A percentile compares a stretch with the other conserved stretches of the same genome.
Evolutionary conservation across 2,329 filamentous ascomycete species (phyloP).

Genomic region (Neocatenulostroma microsporum): DNA sequence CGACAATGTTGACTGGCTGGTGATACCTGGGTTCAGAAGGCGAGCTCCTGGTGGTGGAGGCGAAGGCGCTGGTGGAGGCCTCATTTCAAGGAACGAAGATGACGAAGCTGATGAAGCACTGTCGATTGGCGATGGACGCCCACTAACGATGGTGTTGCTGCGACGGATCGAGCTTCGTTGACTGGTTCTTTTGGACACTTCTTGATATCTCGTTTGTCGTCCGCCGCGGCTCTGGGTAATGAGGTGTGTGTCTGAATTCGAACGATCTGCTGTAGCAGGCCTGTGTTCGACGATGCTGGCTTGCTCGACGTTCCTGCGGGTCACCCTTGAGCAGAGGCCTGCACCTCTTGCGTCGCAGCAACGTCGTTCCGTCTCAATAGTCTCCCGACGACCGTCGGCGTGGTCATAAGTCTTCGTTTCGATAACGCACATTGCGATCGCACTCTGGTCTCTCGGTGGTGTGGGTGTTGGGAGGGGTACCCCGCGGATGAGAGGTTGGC

Average conservation of each 20-base stretch:
- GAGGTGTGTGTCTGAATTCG: conserved; percentile 7
- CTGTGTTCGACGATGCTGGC: conserved; percentile 16
- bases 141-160: conserved; percentile 8
- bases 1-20: background rate
- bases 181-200: conserved; percentile 14
- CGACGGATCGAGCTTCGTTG: conserved; percentile 16
- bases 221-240: conserved; percentile 19
- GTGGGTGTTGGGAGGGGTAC: too few species aligned
- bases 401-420: conserved; percentile 23
- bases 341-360: conserved; percentile 17
- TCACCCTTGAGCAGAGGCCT: conserved; percentile 17
- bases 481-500: too few species aligned
- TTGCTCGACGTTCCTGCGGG: conserved; percentile 9
- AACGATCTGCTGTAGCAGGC: conserved; percentile 11
- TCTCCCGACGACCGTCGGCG: conserved; percentile 16
- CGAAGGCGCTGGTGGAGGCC: conserved; percentile 14
- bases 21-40: conserved; percentile 8
- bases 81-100: conserved; percentile 11
- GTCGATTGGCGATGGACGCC: conserved; percentile 14
- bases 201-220: conserved; percentile 16
- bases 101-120: conserved; percentile 12
- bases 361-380: conserved; percentile 13
- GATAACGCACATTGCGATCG: conserved; percentile 24
- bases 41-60: conserved; percentile 10
- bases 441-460: too few species aligned